phyloP scores from a whole-genome alignment of 129 eudicot genomes.

The Artemisia annua region DNA sequence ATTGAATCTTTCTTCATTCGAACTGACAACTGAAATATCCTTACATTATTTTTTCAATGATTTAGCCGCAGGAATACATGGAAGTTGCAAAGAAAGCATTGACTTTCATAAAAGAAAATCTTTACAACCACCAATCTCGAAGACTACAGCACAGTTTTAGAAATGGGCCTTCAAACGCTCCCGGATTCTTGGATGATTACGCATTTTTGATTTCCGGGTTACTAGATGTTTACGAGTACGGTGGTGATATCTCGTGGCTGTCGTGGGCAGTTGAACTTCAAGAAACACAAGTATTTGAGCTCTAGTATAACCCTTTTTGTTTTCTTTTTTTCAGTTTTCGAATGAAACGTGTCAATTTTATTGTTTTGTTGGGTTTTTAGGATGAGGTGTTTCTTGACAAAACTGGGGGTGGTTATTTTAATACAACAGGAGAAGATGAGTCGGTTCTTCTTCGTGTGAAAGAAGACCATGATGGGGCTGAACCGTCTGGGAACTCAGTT shows the following conservation, averaged over 20 bases:
- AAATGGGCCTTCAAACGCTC: constrained; percentile 90
- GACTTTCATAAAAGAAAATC: constrained; percentile 61
- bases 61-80: constrained; percentile 72
- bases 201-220: constrained; percentile 82
- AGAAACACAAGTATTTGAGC: constrained; percentile 66
- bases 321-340: background rate
- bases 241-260: constrained; percentile 72
- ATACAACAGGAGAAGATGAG: constrained; percentile 37
- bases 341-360: background rate
- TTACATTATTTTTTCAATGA: background rate
- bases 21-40: background rate
- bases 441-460: too few species aligned
- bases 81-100: constrained; percentile 82
- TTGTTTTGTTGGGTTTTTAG: constrained; percentile 24
- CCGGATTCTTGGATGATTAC: constrained; percentile 92
- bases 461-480: too few species aligned
- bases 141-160: constrained; percentile 85
- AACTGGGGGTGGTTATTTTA: constrained; percentile 87
- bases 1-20: background rate
- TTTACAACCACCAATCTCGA: constrained; percentile 50
- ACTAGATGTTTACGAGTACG: constrained; percentile 77
- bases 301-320: background rate
- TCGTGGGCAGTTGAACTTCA: constrained; percentile 88
- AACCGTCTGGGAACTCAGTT: too few species aligned
- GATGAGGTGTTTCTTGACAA: constrained; percentile 85